A percentile compares a stretch with the other conserved stretches of the same genome.
Conservation (phyloP, 352 stramenopile species). For the Pythium apleroticum region DNA sequence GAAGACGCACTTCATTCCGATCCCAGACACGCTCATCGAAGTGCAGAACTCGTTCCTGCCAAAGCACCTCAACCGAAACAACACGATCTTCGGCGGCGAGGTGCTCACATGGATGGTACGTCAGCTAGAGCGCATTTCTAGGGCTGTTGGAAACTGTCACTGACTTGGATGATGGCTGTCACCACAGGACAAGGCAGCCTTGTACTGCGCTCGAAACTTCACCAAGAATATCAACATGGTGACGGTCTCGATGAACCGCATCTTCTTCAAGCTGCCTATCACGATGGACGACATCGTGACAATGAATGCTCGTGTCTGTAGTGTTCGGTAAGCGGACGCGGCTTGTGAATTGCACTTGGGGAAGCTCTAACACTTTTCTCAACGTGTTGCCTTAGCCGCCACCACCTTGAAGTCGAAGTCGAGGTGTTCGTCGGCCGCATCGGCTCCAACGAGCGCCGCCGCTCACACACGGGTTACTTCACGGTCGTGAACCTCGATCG, state of each 20-base stretch:
- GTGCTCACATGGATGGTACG: slow-evolving; percentile 60
- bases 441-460: slow-evolving; percentile 41
- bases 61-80: slow-evolving; percentile 76
- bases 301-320: slow-evolving; percentile 60
- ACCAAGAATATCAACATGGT: slow-evolving; percentile 71
- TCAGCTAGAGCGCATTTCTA: not conserved
- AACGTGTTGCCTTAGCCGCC: slow-evolving; percentile 29
- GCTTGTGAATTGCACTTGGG: not conserved
- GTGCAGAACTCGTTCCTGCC: slow-evolving; percentile 73
- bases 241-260: slow-evolving; percentile 63
- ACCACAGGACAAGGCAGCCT: slow-evolving; percentile 53
- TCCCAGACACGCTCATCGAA: slow-evolving; percentile 67
- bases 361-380: not conserved
- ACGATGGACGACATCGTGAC: slow-evolving; percentile 66
- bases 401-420: slow-evolving; percentile 73
- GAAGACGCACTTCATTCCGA: slow-evolving; percentile 48
- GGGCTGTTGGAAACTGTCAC: no score
- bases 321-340: slow-evolving; percentile 39
- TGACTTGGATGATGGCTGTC: not conserved
- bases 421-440: slow-evolving; percentile 68
- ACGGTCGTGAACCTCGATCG: slow-evolving; percentile 67
- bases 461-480: slow-evolving; percentile 73
- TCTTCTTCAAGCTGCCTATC: slow-evolving; percentile 75
- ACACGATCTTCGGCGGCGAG: slow-evolving; percentile 75
- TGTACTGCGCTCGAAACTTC: slow-evolving; percentile 68